Conservation (phyloP, 2,329 filamentous ascomycete genomes). For the Biscogniauxia marginata region DNA sequence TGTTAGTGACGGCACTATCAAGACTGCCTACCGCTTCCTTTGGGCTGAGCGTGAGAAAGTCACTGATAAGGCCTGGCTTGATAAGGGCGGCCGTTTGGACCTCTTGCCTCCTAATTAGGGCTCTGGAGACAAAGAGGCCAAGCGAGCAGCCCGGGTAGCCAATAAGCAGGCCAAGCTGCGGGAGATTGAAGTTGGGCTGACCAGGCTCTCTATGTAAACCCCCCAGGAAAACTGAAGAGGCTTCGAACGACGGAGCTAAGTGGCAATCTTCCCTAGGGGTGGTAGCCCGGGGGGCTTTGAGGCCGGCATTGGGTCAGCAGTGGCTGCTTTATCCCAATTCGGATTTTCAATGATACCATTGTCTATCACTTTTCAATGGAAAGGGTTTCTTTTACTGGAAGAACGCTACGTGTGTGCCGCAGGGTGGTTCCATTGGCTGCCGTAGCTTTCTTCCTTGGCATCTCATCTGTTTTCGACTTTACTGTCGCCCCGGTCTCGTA, state of each 20-base stretch:
- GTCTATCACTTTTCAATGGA: not conserved
- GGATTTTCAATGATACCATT: too few relatives aligned
- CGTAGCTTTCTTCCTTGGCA: slow-evolving; percentile 1
- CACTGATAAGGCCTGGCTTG: slow-evolving; percentile 73
- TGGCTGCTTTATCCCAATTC: not conserved
- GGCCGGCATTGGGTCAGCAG: not conserved
- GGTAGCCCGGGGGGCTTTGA: too few relatives aligned
- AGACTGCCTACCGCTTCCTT: slow-evolving; percentile 89
- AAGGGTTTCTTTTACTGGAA: not conserved
- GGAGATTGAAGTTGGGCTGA: not conserved
- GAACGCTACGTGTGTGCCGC: not conserved
- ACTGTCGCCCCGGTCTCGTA: too few relatives aligned
- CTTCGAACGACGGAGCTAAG: too few relatives aligned
- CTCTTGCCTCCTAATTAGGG: slow-evolving; percentile 62
- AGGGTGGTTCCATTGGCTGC: slow-evolving; percentile 18
- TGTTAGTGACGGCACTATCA: slow-evolving; percentile 95
- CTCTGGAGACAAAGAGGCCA: not conserved
- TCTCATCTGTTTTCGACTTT: not conserved
- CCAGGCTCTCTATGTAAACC: too few relatives aligned
- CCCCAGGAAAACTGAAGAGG: too few relatives aligned
- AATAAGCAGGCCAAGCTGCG: not conserved
- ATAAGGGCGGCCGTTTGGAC: slow-evolving; percentile 65
- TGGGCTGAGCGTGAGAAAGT: slow-evolving; percentile 72
- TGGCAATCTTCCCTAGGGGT: too few relatives aligned
- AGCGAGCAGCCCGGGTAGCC: too few relatives aligned